Percentiles rank a stretch among this genome's conserved stretches.
Conservation (phyloP, 1,284 basidiomycete species). For the Microbotryum lychnidis-dioicae region DNA sequence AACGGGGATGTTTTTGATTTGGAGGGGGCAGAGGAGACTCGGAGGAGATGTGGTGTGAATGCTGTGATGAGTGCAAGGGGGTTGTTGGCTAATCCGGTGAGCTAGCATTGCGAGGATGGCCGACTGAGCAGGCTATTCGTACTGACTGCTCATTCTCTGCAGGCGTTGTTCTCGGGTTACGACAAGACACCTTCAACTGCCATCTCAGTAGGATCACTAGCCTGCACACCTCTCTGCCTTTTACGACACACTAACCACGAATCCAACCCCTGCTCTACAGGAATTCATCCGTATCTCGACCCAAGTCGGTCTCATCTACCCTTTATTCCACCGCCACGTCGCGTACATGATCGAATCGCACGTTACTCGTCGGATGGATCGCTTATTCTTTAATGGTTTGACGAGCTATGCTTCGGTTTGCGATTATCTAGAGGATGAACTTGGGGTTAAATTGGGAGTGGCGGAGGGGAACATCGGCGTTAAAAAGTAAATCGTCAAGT, state of each 20-base stretch:
- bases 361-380: conserved; percentile 44
- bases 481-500: neutral
- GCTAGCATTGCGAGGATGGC: conserved; percentile 1
- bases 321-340: conserved; percentile 48
- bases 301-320: conserved; percentile 47
- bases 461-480: neutral
- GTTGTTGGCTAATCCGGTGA: conserved; percentile 51
- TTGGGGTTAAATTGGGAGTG: neutral
- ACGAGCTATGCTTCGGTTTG: conserved; percentile 45
- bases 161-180: conserved; percentile 51
- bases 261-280: conserved; percentile 11
- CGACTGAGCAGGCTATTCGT: too few relatives aligned
- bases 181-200: conserved; percentile 46
- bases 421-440: conserved; percentile 44
- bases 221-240: neutral
- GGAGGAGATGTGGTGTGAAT: conserved; percentile 46
- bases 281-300: conserved; percentile 46
- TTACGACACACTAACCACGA: neutral
- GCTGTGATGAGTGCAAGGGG: conserved; percentile 55
- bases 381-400: conserved; percentile 49
- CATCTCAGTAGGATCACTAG: conserved; percentile 39
- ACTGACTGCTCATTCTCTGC: neutral
- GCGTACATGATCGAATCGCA: conserved; percentile 52
- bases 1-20: conserved; percentile 53
- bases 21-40: conserved; percentile 44